Evolutionary conservation across 2,329 filamentous ascomycete genomes (phyloP).

Genomic region (Aspergillus pseudoviridinutans): DNA sequence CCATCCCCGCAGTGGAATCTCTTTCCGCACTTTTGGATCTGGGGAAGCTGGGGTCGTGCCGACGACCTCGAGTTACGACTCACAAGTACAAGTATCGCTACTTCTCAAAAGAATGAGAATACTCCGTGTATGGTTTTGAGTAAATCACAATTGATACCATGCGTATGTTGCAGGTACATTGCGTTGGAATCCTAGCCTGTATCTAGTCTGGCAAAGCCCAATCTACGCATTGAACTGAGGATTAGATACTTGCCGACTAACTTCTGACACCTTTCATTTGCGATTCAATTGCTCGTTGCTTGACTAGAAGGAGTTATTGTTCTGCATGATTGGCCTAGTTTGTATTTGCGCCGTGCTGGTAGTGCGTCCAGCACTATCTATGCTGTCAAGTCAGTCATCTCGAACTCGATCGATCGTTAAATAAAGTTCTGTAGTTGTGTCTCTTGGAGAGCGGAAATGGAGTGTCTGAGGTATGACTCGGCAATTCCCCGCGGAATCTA

Average conservation of each 20-base stretch:
- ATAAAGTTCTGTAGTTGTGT: background rate
- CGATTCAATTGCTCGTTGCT: too few relatives aligned
- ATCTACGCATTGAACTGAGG: background rate
- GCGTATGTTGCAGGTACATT: background rate
- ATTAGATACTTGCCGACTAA: too few relatives aligned
- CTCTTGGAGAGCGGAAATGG: background rate
- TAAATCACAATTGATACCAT: too few relatives aligned
- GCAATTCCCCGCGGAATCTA: background rate
- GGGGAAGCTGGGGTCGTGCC: constrained; percentile 4
- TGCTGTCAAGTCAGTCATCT: background rate
- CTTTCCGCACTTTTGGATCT: background rate
- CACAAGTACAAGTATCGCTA: too few relatives aligned
- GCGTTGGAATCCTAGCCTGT: background rate
- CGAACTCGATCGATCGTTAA: background rate
- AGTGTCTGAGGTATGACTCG: background rate
- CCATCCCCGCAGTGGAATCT: background rate
- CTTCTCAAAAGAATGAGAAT: too few relatives aligned
- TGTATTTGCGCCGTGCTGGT: too few relatives aligned
- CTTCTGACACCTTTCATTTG: too few relatives aligned
- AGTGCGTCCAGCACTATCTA: too few relatives aligned
- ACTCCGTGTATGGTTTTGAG: too few relatives aligned
- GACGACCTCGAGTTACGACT: too few relatives aligned
- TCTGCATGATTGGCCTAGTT: too few relatives aligned
- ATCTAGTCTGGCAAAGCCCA: background rate
- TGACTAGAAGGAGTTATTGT: too few relatives aligned